Evolutionary conservation across 2,329 filamentous ascomycete species (phyloP).

Genomic region (Colletotrichum kahawae): DNA sequence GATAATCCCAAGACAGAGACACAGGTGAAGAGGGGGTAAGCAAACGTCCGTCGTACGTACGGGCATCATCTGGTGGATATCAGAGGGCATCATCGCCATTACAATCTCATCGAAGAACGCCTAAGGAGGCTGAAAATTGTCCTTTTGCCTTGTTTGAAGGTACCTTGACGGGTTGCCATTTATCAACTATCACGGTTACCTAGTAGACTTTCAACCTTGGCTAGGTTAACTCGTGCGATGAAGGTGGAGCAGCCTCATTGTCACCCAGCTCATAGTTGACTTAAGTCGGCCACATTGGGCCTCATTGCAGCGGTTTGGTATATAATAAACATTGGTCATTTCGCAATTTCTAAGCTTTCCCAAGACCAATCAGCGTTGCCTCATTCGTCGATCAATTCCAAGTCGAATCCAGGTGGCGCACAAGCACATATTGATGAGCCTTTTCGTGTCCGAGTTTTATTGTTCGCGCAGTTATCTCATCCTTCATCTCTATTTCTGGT

Average conservation of each 20-base stretch:
- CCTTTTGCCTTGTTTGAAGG: neutral
- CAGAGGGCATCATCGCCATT: neutral
- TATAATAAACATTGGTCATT: rapidly evolving
- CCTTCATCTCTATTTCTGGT: neutral
- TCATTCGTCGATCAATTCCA: neutral
- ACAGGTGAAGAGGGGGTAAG: neutral
- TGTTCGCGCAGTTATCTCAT: neutral
- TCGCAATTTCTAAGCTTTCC: rapidly evolving
- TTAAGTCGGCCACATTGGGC: too few relatives aligned
- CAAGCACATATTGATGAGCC: neutral
- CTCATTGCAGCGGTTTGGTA: too few relatives aligned
- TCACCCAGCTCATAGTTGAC: neutral
- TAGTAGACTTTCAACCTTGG: too few relatives aligned
- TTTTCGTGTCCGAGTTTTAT: neutral
- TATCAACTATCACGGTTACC: neutral
- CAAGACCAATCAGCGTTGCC: neutral
- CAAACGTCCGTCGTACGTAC: rapidly evolving
- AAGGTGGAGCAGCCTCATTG: neutral
- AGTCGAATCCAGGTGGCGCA: neutral
- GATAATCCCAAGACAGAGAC: neutral
- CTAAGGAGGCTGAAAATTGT: rapidly evolving
- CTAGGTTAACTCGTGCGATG: too few relatives aligned
- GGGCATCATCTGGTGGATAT: neutral
- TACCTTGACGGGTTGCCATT: neutral
- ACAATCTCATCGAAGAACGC: neutral